Evolutionary conservation across 1,284 basidiomycete genomes (phyloP), one percentile per base, ranked within the genome.

Genomic region (Irpex sp.): DNA sequence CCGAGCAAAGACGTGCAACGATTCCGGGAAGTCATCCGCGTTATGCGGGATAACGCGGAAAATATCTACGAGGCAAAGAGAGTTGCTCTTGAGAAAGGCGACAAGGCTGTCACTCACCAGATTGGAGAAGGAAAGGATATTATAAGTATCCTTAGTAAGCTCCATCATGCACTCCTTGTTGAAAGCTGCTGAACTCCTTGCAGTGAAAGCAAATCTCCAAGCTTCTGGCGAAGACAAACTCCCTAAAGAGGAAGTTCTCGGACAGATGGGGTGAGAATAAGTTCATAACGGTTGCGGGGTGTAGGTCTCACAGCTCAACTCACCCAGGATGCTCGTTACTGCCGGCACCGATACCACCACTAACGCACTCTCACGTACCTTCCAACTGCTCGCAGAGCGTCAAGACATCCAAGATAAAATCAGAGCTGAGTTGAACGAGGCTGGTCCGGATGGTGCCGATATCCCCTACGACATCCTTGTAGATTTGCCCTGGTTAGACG

Each of bases 81-180:
- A 28, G 65, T 66, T 5, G 65, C 65, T 1, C 61, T 72, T 9
- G 52, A 51, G n/a, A 52, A 61, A 21, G 68, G 67, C 0, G 68
- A 72, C 52, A 65, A 61, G 28, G 65, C 65, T 3, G 57, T 67
- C 9, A 48, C 57, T 49, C 63, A 62, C 21, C 73, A 77, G 59
- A 68, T 78, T 39, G 73, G 69, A 4, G 66, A 74, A 56, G 78
- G 77, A 5, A 78, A 76, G 61, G 81, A 82, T 64, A 70, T 81
- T 54, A 75, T 81, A 66, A 80, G 78, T 58, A 73, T 81, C n/a
- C 59, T 74, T 3, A 59, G 74, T 82, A 54, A 67, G 79, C 28
- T 33, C 28, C 6, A 33, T 33, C 28, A 33, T 2, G 28, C 6
- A 70, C 45, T n/a, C 19, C 5, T 33, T 51, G 14, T 57, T 36